phyloP scores from a whole-genome alignment of 108 stramenopile species.

The Cyclostephanos tholiformis region DNA sequence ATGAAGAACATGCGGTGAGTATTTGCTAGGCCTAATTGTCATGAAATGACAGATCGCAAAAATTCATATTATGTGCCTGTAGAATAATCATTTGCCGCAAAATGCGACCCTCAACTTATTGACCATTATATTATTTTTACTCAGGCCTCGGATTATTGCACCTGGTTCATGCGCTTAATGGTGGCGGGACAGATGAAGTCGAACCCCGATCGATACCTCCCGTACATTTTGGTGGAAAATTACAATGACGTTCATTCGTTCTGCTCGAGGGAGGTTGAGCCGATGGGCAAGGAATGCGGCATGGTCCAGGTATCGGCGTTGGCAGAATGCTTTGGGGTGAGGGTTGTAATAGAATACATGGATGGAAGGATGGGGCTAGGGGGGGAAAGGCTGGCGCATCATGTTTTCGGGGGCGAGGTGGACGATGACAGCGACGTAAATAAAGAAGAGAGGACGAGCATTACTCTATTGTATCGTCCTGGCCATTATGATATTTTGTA shows the following conservation, averaged over 20 bases:
- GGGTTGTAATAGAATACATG: slow-evolving; percentile 76
- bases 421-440: not conserved
- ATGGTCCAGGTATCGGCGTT: slow-evolving; percentile 80
- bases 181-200: slow-evolving; percentile 75
- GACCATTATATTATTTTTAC: not conserved
- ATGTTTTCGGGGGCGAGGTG: slow-evolving; percentile 57
- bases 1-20: slow-evolving; percentile 19
- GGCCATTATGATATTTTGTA: slow-evolving; percentile 91
- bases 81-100: not conserved
- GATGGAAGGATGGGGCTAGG: slow-evolving; percentile 64
- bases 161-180: slow-evolving; percentile 83
- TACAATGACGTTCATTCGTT: slow-evolving; percentile 57
- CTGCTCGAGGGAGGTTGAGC: slow-evolving; percentile 77
- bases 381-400: slow-evolving; percentile 32
- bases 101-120: not conserved
- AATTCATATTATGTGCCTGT: not conserved
- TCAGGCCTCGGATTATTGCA: slow-evolving; percentile 74
- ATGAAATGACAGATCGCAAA: not conserved
- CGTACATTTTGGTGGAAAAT: slow-evolving; percentile 56
- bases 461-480: slow-evolving; percentile 81
- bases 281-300: slow-evolving; percentile 81
- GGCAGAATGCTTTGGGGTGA: slow-evolving; percentile 76
- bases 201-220: slow-evolving; percentile 70
- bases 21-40: too few relatives aligned
- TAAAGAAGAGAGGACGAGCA: slow-evolving; percentile 15